Percentiles rank a stretch among this genome's conserved stretches.
Evolutionary conservation across 2,329 filamentous ascomycete genomes (phyloP).

Genomic region (Penicillium sp.): DNA sequence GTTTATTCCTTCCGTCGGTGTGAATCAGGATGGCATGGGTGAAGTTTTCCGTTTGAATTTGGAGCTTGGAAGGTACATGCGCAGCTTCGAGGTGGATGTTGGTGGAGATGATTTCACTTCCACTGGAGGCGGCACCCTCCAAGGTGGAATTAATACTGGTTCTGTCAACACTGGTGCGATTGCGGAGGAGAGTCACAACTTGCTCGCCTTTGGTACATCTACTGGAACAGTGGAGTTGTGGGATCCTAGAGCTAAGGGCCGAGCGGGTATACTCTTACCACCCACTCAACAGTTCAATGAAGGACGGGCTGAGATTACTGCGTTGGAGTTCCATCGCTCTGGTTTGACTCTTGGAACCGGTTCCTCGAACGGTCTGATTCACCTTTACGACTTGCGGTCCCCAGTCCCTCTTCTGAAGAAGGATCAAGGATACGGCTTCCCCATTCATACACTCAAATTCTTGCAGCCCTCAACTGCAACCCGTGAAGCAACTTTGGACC

Average conservation of each 20-base stretch:
- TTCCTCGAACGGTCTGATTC: slow-evolving; percentile 81
- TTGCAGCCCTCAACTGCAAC: slow-evolving; percentile 66
- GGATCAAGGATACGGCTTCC: slow-evolving; percentile 92
- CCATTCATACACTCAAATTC: slow-evolving; percentile 80
- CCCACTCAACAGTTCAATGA: slow-evolving; percentile 43
- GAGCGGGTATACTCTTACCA: slow-evolving; percentile 73
- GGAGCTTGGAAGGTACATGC: slow-evolving; percentile 91
- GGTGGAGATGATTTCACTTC: slow-evolving; percentile 74
- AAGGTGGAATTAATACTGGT: slow-evolving; percentile 82
- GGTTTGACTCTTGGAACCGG: slow-evolving; percentile 85
- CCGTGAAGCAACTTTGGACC: slow-evolving; percentile 65
- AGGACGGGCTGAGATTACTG: slow-evolving; percentile 68
- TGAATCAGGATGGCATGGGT: slow-evolving; percentile 80
- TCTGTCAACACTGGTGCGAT: slow-evolving; percentile 85
- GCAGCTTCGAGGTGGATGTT: slow-evolving; percentile 86
- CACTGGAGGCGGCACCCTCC: slow-evolving; percentile 69
- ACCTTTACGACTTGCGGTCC: slow-evolving; percentile 88
- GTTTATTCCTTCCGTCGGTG: slow-evolving; percentile 80
- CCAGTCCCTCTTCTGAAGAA: slow-evolving; percentile 84
- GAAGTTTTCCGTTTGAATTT: slow-evolving; percentile 93
- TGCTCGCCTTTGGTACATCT: slow-evolving; percentile 90
- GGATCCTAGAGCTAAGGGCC: slow-evolving; percentile 81
- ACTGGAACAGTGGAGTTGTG: slow-evolving; percentile 96
- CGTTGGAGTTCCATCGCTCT: slow-evolving; percentile 79
- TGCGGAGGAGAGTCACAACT: slow-evolving; percentile 84